Evolutionary conservation across 805 yeast species (phyloP).

Genomic region (Candida arabinofermentans): DNA sequence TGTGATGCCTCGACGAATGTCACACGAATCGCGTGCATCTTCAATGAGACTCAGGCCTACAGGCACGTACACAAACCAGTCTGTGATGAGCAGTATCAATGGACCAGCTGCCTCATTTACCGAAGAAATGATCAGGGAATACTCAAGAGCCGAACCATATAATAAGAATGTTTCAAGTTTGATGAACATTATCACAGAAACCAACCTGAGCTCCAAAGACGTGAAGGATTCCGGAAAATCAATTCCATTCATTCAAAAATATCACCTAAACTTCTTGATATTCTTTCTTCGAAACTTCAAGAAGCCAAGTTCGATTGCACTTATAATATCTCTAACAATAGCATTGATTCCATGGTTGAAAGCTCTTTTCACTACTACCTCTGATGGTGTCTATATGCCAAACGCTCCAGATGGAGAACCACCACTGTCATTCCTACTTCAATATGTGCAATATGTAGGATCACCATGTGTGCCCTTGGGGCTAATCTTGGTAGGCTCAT

Average conservation of each 20-base stretch:
- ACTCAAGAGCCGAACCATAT: conserved; percentile 32
- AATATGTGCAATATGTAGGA: conserved; percentile 46
- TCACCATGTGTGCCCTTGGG: conserved; percentile 55
- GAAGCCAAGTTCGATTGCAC: conserved; percentile 46
- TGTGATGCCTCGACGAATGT: not conserved
- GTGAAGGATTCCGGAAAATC: conserved; percentile 21
- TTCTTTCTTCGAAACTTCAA: conserved; percentile 41
- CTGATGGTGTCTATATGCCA: conserved; percentile 25
- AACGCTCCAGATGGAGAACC: conserved; percentile 48
- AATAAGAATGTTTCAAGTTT: conserved; percentile 27
- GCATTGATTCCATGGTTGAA: conserved; percentile 55
- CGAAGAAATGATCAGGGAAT: conserved; percentile 31
- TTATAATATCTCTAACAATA: conserved; percentile 41
- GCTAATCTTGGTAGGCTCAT: conserved; percentile 48
- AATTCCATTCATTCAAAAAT: conserved; percentile 26
- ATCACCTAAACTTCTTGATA: conserved; percentile 26
- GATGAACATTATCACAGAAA: conserved; percentile 32
- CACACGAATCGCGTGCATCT: conserved; percentile 1
- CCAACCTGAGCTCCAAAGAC: conserved; percentile 27
- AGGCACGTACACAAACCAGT: conserved; percentile 4
- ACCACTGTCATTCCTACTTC: conserved; percentile 50
- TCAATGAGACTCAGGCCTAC: conserved; percentile 5
- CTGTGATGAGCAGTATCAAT: conserved; percentile 2
- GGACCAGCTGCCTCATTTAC: conserved; percentile 21
- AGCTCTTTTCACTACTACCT: conserved; percentile 38